These are phyloP conservation scores for Groenewaldozyma auringiensis DNA, from an alignment of 1,139 yeast species.

Conservation along the genomic window DNA sequence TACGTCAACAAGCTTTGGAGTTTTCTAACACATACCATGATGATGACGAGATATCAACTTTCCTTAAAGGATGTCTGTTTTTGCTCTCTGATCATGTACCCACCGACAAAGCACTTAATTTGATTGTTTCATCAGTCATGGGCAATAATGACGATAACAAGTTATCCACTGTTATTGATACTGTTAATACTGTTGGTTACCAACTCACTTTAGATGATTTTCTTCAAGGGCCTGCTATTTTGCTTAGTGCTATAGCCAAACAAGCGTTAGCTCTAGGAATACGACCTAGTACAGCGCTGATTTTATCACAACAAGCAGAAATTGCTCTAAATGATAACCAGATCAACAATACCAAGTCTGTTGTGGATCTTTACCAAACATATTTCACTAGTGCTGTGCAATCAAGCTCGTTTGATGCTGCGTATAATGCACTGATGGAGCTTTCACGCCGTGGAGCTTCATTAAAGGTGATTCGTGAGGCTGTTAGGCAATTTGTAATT, in stretches of 20 bases:
- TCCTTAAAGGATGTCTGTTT: slow-evolving; percentile 20
- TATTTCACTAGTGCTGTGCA: slow-evolving; percentile 22
- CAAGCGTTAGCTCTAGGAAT: slow-evolving; percentile 8
- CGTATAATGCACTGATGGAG: slow-evolving; percentile 28
- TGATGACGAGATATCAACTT: slow-evolving; percentile 17
- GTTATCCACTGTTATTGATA: not conserved
- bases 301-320: not conserved
- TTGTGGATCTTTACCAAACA: slow-evolving; percentile 11
- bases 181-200: not conserved
- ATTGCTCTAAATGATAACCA: not conserved
- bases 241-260: slow-evolving; percentile 5
- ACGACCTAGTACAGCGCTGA: slow-evolving; percentile 1
- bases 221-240: slow-evolving; percentile 1
- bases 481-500: slow-evolving; percentile 16
- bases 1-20: slow-evolving; percentile 7
- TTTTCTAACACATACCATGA: slow-evolving; percentile 16
- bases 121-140: not conserved
- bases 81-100: slow-evolving; percentile 14
- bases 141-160: not conserved
- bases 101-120: slow-evolving; percentile 13
- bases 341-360: slow-evolving; percentile 6
- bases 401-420: slow-evolving; percentile 22
- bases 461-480: slow-evolving; percentile 8
- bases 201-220: not conserved
- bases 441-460: slow-evolving; percentile 13